Evolutionary conservation across 306 rosid species (phyloP).

Genomic region (Malus sylvestris): DNA sequence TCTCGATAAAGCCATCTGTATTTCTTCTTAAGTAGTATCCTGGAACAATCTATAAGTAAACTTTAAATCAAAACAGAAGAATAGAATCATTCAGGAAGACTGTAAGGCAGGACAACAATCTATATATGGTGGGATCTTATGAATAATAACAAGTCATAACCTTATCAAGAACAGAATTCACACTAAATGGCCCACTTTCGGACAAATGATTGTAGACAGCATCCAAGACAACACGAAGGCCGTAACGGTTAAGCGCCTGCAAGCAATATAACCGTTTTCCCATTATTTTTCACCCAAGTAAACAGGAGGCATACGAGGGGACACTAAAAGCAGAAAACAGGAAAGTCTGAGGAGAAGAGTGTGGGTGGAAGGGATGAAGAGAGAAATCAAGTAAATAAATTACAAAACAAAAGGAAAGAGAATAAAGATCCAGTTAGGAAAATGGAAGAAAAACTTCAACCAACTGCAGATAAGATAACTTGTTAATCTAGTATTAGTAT

Average conservation of each 20-base stretch:
- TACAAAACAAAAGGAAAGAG: background rate
- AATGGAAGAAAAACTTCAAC: background rate
- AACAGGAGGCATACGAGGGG: background rate
- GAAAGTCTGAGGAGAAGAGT: background rate
- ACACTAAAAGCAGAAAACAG: background rate
- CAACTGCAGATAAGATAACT: background rate
- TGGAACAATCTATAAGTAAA: constrained; percentile 78
- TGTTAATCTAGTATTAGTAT: too few species aligned
- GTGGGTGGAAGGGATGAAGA: background rate
- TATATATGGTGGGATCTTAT: constrained; percentile 1
- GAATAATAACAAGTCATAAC: constrained; percentile 34
- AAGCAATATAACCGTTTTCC: constrained; percentile 14
- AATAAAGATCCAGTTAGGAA: background rate
- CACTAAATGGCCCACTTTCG: constrained; percentile 72
- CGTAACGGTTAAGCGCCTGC: constrained; percentile 75
- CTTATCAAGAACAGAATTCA: constrained; percentile 90
- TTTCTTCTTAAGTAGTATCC: constrained; percentile 94
- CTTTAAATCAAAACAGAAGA: constrained; percentile 29
- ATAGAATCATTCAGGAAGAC: constrained; percentile 12
- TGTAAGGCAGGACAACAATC: constrained; percentile 10
- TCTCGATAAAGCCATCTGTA: constrained; percentile 78
- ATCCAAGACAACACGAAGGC: constrained; percentile 82
- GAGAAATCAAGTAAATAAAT: background rate
- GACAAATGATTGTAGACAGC: constrained; percentile 90
- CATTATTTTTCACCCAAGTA: background rate